Percentiles rank a stretch among this genome's conserved stretches.
phyloP scores from a whole-genome alignment of 2,329 filamentous ascomycete species.

The Chrysosporium queenslandicum region DNA sequence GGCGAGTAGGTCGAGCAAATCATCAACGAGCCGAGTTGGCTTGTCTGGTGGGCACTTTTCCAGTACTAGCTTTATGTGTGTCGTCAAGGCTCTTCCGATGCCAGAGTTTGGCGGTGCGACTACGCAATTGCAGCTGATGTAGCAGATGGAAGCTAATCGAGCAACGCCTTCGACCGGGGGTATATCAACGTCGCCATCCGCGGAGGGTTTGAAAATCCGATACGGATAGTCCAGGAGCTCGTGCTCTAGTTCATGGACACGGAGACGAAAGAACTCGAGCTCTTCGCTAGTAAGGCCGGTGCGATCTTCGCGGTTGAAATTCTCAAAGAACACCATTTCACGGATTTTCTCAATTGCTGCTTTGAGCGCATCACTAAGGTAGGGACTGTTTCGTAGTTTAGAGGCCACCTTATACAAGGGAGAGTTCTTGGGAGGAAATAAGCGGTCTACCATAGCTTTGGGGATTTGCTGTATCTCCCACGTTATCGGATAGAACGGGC shows the following conservation, averaged over 20 bases:
- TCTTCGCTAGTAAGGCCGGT: slow-evolving; percentile 21
- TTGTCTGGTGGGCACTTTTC: slow-evolving; percentile 17
- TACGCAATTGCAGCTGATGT: slow-evolving; percentile 27
- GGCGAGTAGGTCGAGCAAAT: slow-evolving; percentile 22
- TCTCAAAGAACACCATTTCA: slow-evolving; percentile 28
- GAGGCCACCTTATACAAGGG: slow-evolving; percentile 22
- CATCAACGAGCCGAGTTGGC: slow-evolving; percentile 16
- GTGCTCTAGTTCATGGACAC: slow-evolving; percentile 30
- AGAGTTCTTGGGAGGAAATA: slow-evolving; percentile 24
- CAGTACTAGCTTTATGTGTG: slow-evolving; percentile 22
- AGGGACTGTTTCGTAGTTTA: slow-evolving; percentile 23
- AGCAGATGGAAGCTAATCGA: slow-evolving; percentile 26
- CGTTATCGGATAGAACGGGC: slow-evolving; percentile 28
- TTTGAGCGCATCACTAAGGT: slow-evolving; percentile 25
- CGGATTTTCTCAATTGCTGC: slow-evolving; percentile 23
- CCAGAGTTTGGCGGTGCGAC: slow-evolving; percentile 28
- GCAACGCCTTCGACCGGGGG: slow-evolving; percentile 25
- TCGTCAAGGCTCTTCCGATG: slow-evolving; percentile 28
- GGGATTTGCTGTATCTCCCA: slow-evolving; percentile 28
- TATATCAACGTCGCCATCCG: slow-evolving; percentile 4
- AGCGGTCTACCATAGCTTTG: slow-evolving; percentile 21
- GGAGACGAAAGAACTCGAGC: slow-evolving; percentile 26
- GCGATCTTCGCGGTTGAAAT: slow-evolving; percentile 21
- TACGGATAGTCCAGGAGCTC: slow-evolving; percentile 33
- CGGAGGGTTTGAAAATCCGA: slow-evolving; percentile 9